phyloP scores from a whole-genome alignment of 169 alveolate genomes.

The Perkinsus olseni region DNA sequence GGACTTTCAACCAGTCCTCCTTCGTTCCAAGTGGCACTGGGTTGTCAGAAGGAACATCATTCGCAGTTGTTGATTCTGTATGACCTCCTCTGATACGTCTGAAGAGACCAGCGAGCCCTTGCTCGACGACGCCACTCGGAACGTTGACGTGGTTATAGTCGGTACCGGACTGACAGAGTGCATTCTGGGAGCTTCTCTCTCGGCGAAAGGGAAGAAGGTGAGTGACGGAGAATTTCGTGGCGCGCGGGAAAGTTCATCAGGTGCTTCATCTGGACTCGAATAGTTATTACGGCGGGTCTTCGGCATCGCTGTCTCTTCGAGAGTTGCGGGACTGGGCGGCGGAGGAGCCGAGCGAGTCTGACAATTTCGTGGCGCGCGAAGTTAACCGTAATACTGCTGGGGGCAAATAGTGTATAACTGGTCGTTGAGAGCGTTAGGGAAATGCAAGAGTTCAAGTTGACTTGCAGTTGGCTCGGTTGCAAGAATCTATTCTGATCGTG shows the following conservation, averaged over 20 bases:
- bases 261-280: constrained; percentile 74
- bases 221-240: background rate
- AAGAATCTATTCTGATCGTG: background rate
- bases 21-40: too few relatives aligned
- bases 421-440: too few relatives aligned
- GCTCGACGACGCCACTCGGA: background rate
- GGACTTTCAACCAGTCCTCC: too few relatives aligned
- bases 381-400: background rate
- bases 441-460: too few relatives aligned
- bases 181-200: constrained; percentile 65
- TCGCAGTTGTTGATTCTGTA: background rate
- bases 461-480: too few relatives aligned
- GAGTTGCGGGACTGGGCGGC: background rate
- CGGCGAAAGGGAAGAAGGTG: constrained; percentile 53
- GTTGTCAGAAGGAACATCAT: background rate
- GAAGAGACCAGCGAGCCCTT: background rate
- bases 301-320: constrained; percentile 52
- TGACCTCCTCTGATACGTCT: background rate
- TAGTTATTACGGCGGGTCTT: constrained; percentile 74
- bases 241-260: background rate
- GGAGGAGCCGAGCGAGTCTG: background rate
- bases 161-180: constrained; percentile 81
- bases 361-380: background rate
- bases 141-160: constrained; percentile 49
- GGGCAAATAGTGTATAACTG: too few relatives aligned